phyloP scores from a whole-genome alignment of 768 basidiomycete species.

The Steccherinum ochraceum region DNA sequence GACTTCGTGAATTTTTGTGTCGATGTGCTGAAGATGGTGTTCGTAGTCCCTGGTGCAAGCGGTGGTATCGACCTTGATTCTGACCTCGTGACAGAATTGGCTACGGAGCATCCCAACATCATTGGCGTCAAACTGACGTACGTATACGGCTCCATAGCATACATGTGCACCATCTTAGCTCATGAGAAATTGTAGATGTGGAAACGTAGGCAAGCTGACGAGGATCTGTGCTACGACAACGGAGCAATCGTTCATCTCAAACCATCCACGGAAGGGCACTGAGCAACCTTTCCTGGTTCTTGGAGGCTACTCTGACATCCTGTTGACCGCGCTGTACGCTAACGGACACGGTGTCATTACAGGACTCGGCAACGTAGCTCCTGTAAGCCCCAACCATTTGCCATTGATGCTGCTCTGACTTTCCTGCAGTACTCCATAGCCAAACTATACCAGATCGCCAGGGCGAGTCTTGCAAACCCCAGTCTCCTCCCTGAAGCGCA shows the following conservation, averaged over 20 bases:
- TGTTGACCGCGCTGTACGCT: conserved; percentile 65
- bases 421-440: conserved; percentile 44
- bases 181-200: conserved; percentile 50
- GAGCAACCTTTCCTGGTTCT: conserved; percentile 75
- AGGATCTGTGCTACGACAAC: conserved; percentile 71
- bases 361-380: conserved; percentile 80
- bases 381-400: conserved; percentile 37
- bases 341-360: conserved; percentile 87
- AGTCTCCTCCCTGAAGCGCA: conserved; percentile 62
- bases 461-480: conserved; percentile 47
- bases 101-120: conserved; percentile 67
- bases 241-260: conserved; percentile 43
- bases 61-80: conserved; percentile 92
- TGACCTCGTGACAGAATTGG: conserved; percentile 78
- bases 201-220: conserved; percentile 87
- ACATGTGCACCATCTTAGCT: not conserved
- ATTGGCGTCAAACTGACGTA: conserved; percentile 88
- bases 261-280: conserved; percentile 62
- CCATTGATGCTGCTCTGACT: not conserved
- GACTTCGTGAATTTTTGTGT: too few species aligned
- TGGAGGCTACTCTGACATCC: conserved; percentile 82
- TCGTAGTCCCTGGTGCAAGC: conserved; percentile 76
- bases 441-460: conserved; percentile 58
- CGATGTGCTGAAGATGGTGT: too few species aligned
- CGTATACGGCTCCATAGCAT: conserved; percentile 21